phyloP scores from a whole-genome alignment of 257 asterid genomes.

The Solanum lycopersicoides region DNA sequence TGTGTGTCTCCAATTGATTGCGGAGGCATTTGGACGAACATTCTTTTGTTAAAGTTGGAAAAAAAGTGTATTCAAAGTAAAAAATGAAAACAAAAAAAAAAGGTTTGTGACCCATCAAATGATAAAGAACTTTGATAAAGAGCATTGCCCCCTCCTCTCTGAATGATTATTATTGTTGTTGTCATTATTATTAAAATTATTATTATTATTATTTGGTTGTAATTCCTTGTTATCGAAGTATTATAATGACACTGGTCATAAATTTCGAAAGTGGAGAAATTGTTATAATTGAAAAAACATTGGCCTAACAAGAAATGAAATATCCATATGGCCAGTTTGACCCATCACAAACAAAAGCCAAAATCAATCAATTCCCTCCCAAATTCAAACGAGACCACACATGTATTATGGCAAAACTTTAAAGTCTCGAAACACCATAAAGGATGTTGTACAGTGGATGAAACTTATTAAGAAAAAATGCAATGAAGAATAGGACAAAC shows the following conservation, averaged over 20 bases:
- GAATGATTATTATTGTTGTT: neutral
- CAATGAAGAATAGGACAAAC: neutral
- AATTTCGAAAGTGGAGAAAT: neutral
- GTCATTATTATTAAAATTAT: neutral
- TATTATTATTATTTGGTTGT: too few relatives aligned
- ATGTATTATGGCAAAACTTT: too few relatives aligned
- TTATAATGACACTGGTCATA: neutral
- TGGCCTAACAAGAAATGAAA: neutral
- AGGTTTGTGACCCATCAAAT: neutral
- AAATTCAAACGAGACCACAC: neutral
- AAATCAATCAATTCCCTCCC: neutral
- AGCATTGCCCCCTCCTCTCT: rapidly evolving
- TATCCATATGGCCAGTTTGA: neutral
- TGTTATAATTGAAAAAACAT: neutral
- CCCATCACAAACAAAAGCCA: neutral
- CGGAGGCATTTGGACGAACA: neutral
- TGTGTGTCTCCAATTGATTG: neutral
- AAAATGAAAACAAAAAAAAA: neutral
- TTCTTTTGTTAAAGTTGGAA: neutral
- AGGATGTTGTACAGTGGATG: neutral
- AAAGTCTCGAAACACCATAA: neutral
- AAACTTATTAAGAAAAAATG: too few relatives aligned
- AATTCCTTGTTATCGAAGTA: neutral
- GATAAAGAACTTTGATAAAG: too few relatives aligned
- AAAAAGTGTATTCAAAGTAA: neutral